These are phyloP conservation scores for Boletales sp. DNA, from an alignment of 768 basidiomycete genomes.

Conservation along the genomic window DNA sequence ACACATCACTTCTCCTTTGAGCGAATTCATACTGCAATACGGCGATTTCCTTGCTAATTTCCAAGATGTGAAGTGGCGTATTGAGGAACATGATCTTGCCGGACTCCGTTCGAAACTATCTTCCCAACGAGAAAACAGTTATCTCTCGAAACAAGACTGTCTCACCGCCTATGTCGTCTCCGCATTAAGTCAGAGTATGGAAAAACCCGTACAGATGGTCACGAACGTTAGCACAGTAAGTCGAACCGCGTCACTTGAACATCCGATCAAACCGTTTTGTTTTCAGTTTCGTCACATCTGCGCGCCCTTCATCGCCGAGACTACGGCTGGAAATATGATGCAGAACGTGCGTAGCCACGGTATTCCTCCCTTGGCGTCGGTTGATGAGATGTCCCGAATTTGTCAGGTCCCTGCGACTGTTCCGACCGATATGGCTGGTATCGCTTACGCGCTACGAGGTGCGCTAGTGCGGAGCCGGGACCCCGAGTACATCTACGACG, in stretches of 20 bases:
- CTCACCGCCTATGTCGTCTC: constrained; percentile 27
- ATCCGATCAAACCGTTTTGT: not conserved
- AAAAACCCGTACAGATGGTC: constrained; percentile 12
- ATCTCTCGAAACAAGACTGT: constrained; percentile 29
- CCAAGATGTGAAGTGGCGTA: constrained; percentile 15
- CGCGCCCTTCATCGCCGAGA: constrained; percentile 15
- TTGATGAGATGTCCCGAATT: not conserved
- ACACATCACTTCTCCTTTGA: constrained; percentile 8
- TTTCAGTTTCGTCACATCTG: constrained; percentile 17
- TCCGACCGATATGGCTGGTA: constrained; percentile 15
- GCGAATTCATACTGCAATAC: constrained; percentile 19
- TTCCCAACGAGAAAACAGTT: not conserved
- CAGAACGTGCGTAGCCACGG: constrained; percentile 16
- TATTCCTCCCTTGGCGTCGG: not conserved
- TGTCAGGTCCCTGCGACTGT: constrained; percentile 10
- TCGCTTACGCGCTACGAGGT: constrained; percentile 16
- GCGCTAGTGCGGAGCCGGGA: constrained; percentile 13
- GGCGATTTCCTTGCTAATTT: constrained; percentile 7
- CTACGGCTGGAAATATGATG: constrained; percentile 19
- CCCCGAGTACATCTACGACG: constrained; percentile 13
- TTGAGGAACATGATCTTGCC: constrained; percentile 8
- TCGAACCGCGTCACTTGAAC: not conserved
- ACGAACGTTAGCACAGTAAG: constrained; percentile 30
- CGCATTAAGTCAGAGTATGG: constrained; percentile 16
- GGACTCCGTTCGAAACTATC: constrained; percentile 14